Evolutionary conservation across 2,329 filamentous ascomycete genomes (phyloP).

Genomic region (Calycina herbarum): DNA sequence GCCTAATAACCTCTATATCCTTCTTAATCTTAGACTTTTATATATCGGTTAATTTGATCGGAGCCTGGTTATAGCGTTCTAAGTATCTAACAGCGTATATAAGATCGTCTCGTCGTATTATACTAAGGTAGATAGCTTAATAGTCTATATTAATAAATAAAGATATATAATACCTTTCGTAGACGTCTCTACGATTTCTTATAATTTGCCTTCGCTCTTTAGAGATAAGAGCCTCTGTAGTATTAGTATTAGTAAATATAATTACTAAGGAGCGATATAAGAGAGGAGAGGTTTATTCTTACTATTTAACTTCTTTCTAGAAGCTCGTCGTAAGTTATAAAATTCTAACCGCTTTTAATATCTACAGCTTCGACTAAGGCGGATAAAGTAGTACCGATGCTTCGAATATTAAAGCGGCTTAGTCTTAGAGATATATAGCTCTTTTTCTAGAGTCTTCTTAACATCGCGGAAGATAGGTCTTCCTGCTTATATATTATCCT

Average conservation of each 20-base stretch:
- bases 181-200: too few species aligned
- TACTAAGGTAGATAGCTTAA: too few species aligned
- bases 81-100: constrained; percentile 13
- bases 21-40: constrained; percentile 25
- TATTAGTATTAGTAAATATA: constrained; percentile 1
- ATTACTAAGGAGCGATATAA: constrained; percentile 16
- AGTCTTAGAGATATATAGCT: constrained; percentile 26
- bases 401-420: constrained; percentile 43
- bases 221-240: constrained; percentile 24
- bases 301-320: constrained; percentile 33
- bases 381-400: constrained; percentile 40
- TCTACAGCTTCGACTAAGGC: constrained; percentile 34
- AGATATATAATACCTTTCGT: too few species aligned
- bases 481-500: constrained; percentile 27
- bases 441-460: constrained; percentile 20
- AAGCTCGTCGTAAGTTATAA: constrained; percentile 32
- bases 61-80: constrained; percentile 19
- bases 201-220: constrained; percentile 25
- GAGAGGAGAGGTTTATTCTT: constrained; percentile 13
- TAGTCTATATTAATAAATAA: too few species aligned
- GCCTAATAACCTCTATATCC: neutral
- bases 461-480: constrained; percentile 31
- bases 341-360: constrained; percentile 31
- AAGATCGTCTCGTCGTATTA: too few species aligned
- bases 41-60: constrained; percentile 19